Percentiles rank a stretch among this genome's conserved stretches.
Conservation (phyloP, 805 yeast species). For the Saturnispora ahearnii region DNA sequence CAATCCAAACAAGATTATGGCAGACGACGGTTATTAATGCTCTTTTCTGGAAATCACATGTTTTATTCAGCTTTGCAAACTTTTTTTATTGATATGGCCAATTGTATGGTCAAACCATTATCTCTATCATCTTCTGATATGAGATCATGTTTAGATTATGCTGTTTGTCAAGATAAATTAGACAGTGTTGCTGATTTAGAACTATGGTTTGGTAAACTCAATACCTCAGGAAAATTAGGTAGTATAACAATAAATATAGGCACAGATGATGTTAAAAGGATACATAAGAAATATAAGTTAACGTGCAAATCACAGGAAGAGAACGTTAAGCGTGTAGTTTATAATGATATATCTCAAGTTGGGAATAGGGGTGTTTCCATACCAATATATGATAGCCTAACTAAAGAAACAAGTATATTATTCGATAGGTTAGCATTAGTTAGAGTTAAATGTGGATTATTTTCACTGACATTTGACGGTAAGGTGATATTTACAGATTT, state of each 20-base stretch:
- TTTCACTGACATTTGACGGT: slow-evolving; percentile 24
- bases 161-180: slow-evolving; percentile 3
- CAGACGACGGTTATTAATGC: slow-evolving; percentile 2
- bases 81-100: slow-evolving; percentile 3
- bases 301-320: neutral
- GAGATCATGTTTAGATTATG: slow-evolving; percentile 9
- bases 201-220: slow-evolving; percentile 18
- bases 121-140: slow-evolving; percentile 1
- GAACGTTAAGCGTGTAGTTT: neutral
- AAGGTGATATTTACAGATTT: slow-evolving; percentile 20
- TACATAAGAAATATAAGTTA: slow-evolving; percentile 1
- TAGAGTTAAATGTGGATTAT: slow-evolving; percentile 23
- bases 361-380: slow-evolving; percentile 11
- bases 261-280: slow-evolving; percentile 17
- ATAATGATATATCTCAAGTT: neutral
- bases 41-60: slow-evolving; percentile 16
- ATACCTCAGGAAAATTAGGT: slow-evolving; percentile 16
- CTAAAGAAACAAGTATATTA: slow-evolving; percentile 21
- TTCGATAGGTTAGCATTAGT: slow-evolving; percentile 22
- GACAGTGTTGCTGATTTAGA: slow-evolving; percentile 4
- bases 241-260: slow-evolving; percentile 21
- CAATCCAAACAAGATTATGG: slow-evolving; percentile 11
- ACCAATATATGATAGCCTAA: slow-evolving; percentile 17
- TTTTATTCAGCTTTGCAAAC: slow-evolving; percentile 15
- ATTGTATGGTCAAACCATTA: slow-evolving; percentile 2